A percentile compares a stretch with the other conserved stretches of the same genome.
These are phyloP conservation scores for Plasmodium cynomolgi DNA, from an alignment of 169 alveolate species.

Conservation along the genomic window DNA sequence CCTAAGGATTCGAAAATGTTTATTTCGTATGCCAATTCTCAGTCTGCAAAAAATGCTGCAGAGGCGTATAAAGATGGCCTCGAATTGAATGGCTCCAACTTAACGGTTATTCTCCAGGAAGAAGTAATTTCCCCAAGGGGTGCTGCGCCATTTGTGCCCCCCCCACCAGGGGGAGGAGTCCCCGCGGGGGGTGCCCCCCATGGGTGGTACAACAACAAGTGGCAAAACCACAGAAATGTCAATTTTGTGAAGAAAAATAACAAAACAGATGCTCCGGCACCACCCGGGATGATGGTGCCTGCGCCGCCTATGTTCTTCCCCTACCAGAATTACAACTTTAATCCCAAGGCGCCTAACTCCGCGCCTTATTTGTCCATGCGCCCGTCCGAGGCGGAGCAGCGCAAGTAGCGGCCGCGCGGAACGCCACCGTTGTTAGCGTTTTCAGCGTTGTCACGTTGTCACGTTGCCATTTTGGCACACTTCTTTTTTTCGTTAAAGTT, in stretches of 20 bases:
- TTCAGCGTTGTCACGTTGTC: not conserved
- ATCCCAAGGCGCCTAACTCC: slow-evolving; percentile 6
- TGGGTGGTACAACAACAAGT: not conserved
- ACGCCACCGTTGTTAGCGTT: not conserved
- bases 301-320: slow-evolving; percentile 7
- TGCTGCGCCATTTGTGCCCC: not conserved
- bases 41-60: slow-evolving; percentile 54
- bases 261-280: not conserved
- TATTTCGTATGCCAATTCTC: slow-evolving; percentile 25
- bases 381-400: slow-evolving; percentile 73
- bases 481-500: not conserved
- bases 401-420: not conserved
- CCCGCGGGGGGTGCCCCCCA: not conserved
- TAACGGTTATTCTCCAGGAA: slow-evolving; percentile 16
- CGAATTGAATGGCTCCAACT: slow-evolving; percentile 50
- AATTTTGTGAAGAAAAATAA: not conserved
- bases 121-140: not conserved
- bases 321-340: not conserved
- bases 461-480: not conserved
- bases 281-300: not conserved
- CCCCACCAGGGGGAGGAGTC: not conserved
- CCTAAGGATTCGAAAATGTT: slow-evolving; percentile 66
- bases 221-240: not conserved
- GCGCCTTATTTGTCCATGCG: slow-evolving; percentile 57
- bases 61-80: slow-evolving; percentile 67